Base-by-base conservation (phyloP, 306 rosid species). In the Luffa acutangula region DNA sequence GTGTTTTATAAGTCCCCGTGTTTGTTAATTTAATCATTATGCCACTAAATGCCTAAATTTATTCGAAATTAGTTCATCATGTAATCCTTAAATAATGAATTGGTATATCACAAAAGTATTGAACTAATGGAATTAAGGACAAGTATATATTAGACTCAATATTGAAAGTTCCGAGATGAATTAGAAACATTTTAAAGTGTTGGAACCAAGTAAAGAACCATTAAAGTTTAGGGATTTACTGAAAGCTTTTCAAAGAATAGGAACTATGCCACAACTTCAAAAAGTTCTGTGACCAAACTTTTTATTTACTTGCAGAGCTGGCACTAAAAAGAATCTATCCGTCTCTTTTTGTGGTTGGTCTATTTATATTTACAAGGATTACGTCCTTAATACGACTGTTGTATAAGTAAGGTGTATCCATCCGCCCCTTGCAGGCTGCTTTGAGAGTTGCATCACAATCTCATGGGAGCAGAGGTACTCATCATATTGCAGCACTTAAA, bases 381-480 rank as follows among this genome's bases (percentile, higher is more conserved):
- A 49, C 14, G 78, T 73, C 60, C 75, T 67, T 18, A 34, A 41
- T 67, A 42, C 17, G 20, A 41, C 7, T 42, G 17, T 41, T 66
- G 74, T 66, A 14, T 66, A 17, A 64, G n/a, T 37, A 46, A 72
- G 43, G 42, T 48, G 59, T 25, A 31, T 72, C 43, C 6, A 21
- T 6, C 56, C 14, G 8, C 52, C 75, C 58, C 63, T 77, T 79
- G 81, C 90, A 92, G 98, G 97, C 93, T 78, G 97, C 97, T 81
- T 81, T 91, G 46, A 90, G 83, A 84, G 85, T 65, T 80, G 91
- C 93, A 58, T 82, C 88, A 60, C 89, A 85, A 82, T 82, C 81
- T 70, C 88, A 79, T n/a, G 90, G 86, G 78, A 80, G 87, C 76
- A 56, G 65, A 71, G 71, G 57, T 81, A 85, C 75, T 42, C 51